These are phyloP conservation scores for Penicillium mononematosum DNA, from an alignment of 495 filamentous ascomycete species.

Conservation along the genomic window DNA sequence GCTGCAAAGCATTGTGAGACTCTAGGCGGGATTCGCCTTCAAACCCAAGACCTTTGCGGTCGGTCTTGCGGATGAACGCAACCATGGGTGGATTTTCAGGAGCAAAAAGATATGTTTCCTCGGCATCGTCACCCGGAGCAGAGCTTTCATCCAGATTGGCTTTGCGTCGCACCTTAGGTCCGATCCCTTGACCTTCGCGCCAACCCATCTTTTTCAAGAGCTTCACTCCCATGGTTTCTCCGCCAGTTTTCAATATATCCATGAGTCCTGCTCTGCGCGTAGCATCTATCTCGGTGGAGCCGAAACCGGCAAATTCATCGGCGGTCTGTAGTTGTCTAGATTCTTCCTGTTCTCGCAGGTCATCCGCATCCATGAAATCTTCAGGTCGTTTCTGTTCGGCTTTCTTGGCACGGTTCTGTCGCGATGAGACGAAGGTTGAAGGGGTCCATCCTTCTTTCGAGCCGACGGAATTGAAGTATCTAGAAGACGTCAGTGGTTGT, in stretches of 20 bases:
- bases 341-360: slow-evolving; percentile 84
- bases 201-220: slow-evolving; percentile 93
- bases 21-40: slow-evolving; percentile 61
- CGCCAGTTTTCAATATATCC: slow-evolving; percentile 70
- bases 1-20: slow-evolving; percentile 30
- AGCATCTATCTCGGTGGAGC: slow-evolving; percentile 60
- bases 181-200: slow-evolving; percentile 90
- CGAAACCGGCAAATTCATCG: slow-evolving; percentile 72
- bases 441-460: slow-evolving; percentile 98
- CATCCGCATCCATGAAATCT: slow-evolving; percentile 99
- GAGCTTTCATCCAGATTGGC: slow-evolving; percentile 61
- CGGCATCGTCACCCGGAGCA: slow-evolving; percentile 36
- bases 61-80: slow-evolving; percentile 69
- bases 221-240: slow-evolving; percentile 88
- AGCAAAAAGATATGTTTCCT: slow-evolving; percentile 76
- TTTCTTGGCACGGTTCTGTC: slow-evolving; percentile 73
- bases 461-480: slow-evolving; percentile 96
- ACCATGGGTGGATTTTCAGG: slow-evolving; percentile 81
- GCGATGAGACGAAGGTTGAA: slow-evolving; percentile 86
- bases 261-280: slow-evolving; percentile 58
- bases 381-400: slow-evolving; percentile 64
- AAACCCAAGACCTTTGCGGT: slow-evolving; percentile 81
- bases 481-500: slow-evolving; percentile 33
- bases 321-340: slow-evolving; percentile 68
- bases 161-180: slow-evolving; percentile 77